Conservation (phyloP, 148 eudicot genomes). For the Nyssa sinensis region DNA sequence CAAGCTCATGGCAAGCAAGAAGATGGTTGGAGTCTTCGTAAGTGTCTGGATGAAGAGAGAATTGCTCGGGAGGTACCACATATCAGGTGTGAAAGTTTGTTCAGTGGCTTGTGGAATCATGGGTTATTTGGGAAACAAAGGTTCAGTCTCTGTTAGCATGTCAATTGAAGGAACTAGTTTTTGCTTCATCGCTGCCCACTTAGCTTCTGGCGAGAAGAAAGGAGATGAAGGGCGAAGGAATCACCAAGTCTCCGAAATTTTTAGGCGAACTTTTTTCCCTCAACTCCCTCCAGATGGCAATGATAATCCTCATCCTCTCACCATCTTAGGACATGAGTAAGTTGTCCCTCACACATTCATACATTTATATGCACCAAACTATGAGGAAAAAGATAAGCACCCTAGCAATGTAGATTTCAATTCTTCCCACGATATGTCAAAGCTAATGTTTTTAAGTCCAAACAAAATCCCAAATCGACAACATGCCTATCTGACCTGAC, state of each 20-base stretch:
- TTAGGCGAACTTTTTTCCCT: constrained; percentile 48
- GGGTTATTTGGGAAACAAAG: constrained; percentile 74
- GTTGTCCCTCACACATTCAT: constrained; percentile 19
- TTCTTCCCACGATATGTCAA: background rate
- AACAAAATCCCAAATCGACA: no score
- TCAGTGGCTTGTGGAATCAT: constrained; percentile 64
- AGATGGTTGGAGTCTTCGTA: constrained; percentile 73
- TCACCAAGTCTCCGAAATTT: constrained; percentile 56
- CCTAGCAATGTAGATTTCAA: background rate
- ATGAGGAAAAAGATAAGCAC: background rate
- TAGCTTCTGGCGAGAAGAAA: constrained; percentile 75
- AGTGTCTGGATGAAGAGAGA: constrained; percentile 63
- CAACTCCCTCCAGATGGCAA: constrained; percentile 32
- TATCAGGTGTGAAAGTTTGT: constrained; percentile 51
- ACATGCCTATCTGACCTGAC: no score
- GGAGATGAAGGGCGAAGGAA: constrained; percentile 61
- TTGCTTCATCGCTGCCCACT: constrained; percentile 55
- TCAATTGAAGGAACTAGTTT: constrained; percentile 58
- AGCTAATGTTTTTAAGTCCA: background rate
- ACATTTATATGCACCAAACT: no score
- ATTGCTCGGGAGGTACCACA: constrained; percentile 31
- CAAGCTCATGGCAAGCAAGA: constrained; percentile 65
- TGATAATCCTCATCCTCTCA: constrained; percentile 34
- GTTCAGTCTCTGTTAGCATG: constrained; percentile 62
- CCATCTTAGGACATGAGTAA: constrained; percentile 67